Conservation (phyloP, 768 basidiomycete species). For the Lanmaoa rubissima region DNA sequence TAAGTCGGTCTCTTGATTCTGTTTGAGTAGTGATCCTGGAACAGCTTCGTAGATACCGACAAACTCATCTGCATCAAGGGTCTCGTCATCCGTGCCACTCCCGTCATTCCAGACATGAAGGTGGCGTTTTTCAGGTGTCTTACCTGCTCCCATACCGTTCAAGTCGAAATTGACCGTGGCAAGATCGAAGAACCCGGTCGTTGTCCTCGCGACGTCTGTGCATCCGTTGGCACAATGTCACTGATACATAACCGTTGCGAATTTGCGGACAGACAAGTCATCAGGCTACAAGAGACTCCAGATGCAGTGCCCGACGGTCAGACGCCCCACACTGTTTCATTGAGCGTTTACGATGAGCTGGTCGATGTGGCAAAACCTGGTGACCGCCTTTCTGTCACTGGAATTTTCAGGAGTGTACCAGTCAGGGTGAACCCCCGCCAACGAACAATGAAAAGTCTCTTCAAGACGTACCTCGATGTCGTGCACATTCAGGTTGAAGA, state of each 20-base stretch:
- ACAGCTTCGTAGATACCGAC: constrained; percentile 75
- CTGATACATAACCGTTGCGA: constrained; percentile 97
- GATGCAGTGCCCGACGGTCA: constrained; percentile 98
- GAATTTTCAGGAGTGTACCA: constrained; percentile 93
- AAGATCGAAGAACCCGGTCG: constrained; percentile 90
- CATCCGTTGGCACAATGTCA: constrained; percentile 83
- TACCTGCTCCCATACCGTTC: constrained; percentile 94
- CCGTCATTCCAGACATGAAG: constrained; percentile 99
- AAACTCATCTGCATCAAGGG: constrained; percentile 96
- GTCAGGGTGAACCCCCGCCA: constrained; percentile 94
- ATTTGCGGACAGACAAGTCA: constrained; percentile 94
- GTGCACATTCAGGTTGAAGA: constrained; percentile 80
- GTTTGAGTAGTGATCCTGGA: not conserved
- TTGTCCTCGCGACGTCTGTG: constrained; percentile 94
- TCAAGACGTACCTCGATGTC: constrained; percentile 97
- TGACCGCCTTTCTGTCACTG: constrained; percentile 85
- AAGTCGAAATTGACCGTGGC: constrained; percentile 96
- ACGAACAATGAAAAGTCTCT: constrained; percentile 88
- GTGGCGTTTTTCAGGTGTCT: constrained; percentile 97
- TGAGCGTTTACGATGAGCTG: constrained; percentile 98
- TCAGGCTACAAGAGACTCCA: constrained; percentile 95
- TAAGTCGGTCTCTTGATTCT: constrained; percentile 31
- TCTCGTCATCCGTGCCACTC: constrained; percentile 94
- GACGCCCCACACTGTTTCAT: constrained; percentile 94
- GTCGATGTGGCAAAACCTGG: constrained; percentile 97